Evolutionary conservation across 768 basidiomycete genomes (phyloP), one percentile per base, ranked within the genome.

Genomic region (Leucocoprinus birnbaumii): DNA sequence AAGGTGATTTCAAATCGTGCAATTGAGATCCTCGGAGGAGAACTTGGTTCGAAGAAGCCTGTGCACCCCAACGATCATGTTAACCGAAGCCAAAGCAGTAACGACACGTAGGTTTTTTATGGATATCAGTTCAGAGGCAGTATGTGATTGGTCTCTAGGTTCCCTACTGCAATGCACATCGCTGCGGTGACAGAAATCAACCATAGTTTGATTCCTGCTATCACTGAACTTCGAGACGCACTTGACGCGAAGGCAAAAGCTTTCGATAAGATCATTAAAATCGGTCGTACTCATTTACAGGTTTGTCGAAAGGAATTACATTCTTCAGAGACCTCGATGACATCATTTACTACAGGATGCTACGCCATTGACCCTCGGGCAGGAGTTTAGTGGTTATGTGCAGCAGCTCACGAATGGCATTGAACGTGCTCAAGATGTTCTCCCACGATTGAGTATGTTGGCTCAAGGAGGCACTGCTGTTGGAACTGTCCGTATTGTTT

Each of bases 41-140:
- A 94, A 73, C 78, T 98, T 54, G 97, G 97, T 31, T 93, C 91
- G 44, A 99, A 98, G 80, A 92, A 80, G 64, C 97, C 97, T 8
- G 95, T 99, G 1, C 97, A 99, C 69, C 97, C 97, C 35, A 99
- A 99, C 71, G 97, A 99, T 67, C 97, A 99, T 72, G 95, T 98
- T 64, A 99, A 99, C 78, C 96, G 89, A 90, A 94, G 92, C 70
- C 96, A 98, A 72, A 96, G 93, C 61, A 95, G 93, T 66, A 99
- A 99, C 66, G 97, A 99, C 73, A 94, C 95, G 93, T 94, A 69
- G 64, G 89, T 77, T 7, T 16, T 25, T 18, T 21, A 27, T 9
- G 38, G 2, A 9, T 53, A 48, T 49, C 35, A 37, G 42, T 35
- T 3, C 41, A n/a, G 4, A 38, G n/a, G 18, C 19, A 27, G 37